Percentiles rank a stretch among this genome's conserved stretches.
phyloP scores from a whole-genome alignment of 768 basidiomycete genomes.

The Suillus americanus region DNA sequence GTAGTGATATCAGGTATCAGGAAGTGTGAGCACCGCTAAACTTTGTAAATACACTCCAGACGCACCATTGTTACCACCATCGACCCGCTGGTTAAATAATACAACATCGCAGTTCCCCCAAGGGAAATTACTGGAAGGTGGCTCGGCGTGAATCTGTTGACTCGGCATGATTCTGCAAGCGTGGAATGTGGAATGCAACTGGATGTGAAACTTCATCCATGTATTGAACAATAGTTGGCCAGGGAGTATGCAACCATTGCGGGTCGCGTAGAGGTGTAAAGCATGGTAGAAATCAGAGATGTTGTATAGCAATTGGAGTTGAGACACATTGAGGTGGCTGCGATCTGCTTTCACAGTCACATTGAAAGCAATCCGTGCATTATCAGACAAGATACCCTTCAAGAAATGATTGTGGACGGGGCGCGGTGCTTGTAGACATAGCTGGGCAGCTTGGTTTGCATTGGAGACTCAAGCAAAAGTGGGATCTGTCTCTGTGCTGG shows the following conservation, averaged over 20 bases:
- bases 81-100: background rate
- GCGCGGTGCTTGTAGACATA: background rate
- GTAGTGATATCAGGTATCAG: too few species aligned
- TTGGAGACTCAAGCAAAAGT: background rate
- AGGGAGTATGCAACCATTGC: background rate
- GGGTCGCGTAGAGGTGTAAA: background rate
- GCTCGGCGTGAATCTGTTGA: background rate
- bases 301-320: background rate
- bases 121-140: background rate
- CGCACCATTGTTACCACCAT: background rate
- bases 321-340: background rate
- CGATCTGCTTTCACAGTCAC: background rate
- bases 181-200: constrained; percentile 21
- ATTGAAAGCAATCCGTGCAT: background rate
- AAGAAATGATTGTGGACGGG: background rate
- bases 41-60: too few species aligned
- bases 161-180: constrained; percentile 18
- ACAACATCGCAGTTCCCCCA: background rate
- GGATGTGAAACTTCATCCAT: constrained; percentile 26
- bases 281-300: background rate
- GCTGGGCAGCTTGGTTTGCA: background rate
- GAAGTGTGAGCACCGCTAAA: too few species aligned
- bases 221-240: background rate
- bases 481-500: background rate
- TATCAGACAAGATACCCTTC: background rate